Base-by-base conservation (phyloP, 2,329 filamentous ascomycete species). In the Teratosphaeria zuluensis region DNA sequence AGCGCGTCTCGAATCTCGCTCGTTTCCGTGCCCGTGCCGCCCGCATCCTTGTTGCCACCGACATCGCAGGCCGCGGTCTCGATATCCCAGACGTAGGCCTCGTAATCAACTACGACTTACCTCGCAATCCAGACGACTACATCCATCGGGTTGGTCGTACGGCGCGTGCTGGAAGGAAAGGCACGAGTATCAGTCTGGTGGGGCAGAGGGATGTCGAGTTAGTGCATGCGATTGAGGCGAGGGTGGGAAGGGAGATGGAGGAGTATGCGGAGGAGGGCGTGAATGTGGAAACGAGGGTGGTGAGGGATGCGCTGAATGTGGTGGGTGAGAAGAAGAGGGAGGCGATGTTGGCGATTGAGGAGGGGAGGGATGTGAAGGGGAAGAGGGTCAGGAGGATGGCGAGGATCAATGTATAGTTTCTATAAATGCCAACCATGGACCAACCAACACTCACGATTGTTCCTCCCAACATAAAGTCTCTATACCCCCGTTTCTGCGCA, bases 241-340 rank as follows among this genome's bases (percentile, higher is more conserved):
- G 94, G 21, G 90, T 96, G 0, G 89, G 89, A 1, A 76, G 84
- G 69, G 75, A 89, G 73, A 89, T 99, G 88, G 85, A 84, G 53
- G 84, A 86, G 61, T 99, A 91, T 62, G 87, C 81, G 56, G 92
- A 97, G 73, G 90, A 95, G 68, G 90, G 90, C 0, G 94, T 99
- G 58, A 97, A 90, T 75, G 77, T 99, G n/a, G 92, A 97, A 78
- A 89, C 87, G 1, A 81, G 94, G 59, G 90, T 99, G 28, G 80
- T 96, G 54, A 82, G 88, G 57, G 92, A 95, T 63, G 85, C 87
- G 38, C 76, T 99, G 70, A 96, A 95, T 80, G 74, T 90, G 53
- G 94, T 99, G 5, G 87, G 89, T n/a, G 89, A 95, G 78, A 95
- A 92, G 82, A 96, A 96, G 81, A 83, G 92, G 59, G 91, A 96